phyloP scores from a whole-genome alignment of 2,329 filamentous ascomycete species.

The Chlorencoelia australis region DNA sequence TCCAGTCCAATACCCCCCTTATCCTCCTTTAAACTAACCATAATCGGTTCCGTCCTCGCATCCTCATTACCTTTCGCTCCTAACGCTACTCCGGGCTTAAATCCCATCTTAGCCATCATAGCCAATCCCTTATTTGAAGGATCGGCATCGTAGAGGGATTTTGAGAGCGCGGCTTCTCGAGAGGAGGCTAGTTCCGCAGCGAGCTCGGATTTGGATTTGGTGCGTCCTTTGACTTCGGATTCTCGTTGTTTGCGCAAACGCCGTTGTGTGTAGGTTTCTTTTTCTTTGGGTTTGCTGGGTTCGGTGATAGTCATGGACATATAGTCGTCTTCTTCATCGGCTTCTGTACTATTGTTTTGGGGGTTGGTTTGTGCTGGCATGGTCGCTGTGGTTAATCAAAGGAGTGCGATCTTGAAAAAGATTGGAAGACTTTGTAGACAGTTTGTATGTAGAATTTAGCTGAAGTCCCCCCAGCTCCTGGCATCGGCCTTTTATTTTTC shows the following conservation, averaged over 20 bases:
- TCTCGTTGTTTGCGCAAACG: conserved; percentile 37
- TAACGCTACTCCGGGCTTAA: conserved; percentile 63
- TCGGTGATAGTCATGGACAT: conserved; percentile 91
- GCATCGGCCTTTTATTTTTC: too few species aligned
- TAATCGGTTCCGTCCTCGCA: conserved; percentile 58
- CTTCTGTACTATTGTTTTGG: conserved; percentile 20
- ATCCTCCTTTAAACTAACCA: conserved; percentile 66
- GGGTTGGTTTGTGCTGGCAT: conserved; percentile 15
- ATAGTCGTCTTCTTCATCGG: conserved; percentile 85
- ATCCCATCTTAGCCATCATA: conserved; percentile 97
- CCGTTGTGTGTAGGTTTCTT: conserved; percentile 54
- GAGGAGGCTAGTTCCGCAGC: conserved; percentile 62
- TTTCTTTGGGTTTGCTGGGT: conserved; percentile 35
- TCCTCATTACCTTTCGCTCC: conserved; percentile 47
- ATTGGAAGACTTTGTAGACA: not conserved
- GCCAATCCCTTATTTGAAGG: conserved; percentile 73
- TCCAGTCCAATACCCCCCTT: conserved; percentile 77
- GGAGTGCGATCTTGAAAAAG: not conserved
- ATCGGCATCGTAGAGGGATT: conserved; percentile 57
- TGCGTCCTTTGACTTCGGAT: conserved; percentile 55
- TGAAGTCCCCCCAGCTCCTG: too few species aligned
- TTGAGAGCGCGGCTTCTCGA: conserved; percentile 67
- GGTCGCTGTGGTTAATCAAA: too few species aligned
- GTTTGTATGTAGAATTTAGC: not conserved
- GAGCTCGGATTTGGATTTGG: conserved; percentile 75